Base-by-base conservation (phyloP, 2,329 filamentous ascomycete genomes). In the Alternaria hordeiaustralica region DNA sequence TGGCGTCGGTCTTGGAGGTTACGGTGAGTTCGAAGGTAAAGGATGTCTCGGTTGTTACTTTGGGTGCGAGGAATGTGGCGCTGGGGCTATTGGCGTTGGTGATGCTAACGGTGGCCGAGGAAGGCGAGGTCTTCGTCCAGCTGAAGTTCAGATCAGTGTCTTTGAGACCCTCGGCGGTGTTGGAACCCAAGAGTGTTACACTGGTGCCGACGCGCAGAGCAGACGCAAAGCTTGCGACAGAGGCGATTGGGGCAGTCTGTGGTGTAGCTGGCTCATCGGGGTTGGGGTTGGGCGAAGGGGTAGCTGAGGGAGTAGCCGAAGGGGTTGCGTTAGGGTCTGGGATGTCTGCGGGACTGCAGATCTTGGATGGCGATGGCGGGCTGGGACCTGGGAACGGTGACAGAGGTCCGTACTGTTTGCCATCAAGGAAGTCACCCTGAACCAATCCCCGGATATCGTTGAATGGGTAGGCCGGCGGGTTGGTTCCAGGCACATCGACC, bases 401-500 rank as follows among this genome's bases (percentile, higher is more conserved):
- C 12, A 83, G 71, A 5, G 75, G 81, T 2, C 79, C 79, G 62
- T 77, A 83, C 46, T 74, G 72, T 57, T 75, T 67, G 11, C 65
- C 66, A 49, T 78, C 73, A 8, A 76, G 58, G 63, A 71, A 71
- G 26, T 76, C 72, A 28, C 75, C 76, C 30, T 78, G 66, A 2
- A 75, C 72, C 8, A 83, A 72, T 33, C 75, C 74, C 26, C 70
- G 69, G 60, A 83, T 82, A 55, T 79, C 75, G 3, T n/a, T 59
- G 64, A 77, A 79, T 12, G 57, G 56, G 50, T 66, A 66, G 10
- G 75, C 63, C 12, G 71, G 72, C 13, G 73, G 65, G 74, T 77
- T 62, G 63, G 75, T 68, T 67, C 82, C 82, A n/a, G 82, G 82
- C 4, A 75, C 70, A 18, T 78, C 72, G 18, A 78, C 72, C 64